phyloP scores from a whole-genome alignment of 805 yeast genomes.

The Yarrowia bubula region DNA sequence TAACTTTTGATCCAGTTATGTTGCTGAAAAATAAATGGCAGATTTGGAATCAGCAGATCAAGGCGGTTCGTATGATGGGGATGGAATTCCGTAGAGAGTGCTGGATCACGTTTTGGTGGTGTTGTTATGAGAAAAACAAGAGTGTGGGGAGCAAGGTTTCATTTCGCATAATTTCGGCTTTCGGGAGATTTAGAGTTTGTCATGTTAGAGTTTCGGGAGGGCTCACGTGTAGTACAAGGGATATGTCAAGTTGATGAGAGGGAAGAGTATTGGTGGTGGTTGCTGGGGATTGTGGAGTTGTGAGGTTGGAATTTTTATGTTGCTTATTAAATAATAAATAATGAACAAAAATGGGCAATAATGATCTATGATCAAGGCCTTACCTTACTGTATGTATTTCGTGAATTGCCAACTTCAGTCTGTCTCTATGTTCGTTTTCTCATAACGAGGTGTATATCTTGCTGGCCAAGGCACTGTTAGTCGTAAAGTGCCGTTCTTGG shows the following conservation, averaged over 20 bases:
- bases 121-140: neutral
- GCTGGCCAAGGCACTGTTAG: no score
- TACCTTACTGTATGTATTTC: no score
- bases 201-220: neutral
- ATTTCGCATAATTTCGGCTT: neutral
- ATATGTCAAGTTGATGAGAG: no score
- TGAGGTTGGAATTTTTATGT: no score
- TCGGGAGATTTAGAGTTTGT: neutral
- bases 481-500: no score
- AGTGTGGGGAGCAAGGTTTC: conserved; percentile 1
- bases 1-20: neutral
- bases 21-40: neutral
- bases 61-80: neutral
- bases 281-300: neutral
- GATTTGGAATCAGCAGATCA: neutral
- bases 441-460: no score
- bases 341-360: no score
- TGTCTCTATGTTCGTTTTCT: no score
- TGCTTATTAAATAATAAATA: no score
- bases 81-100: neutral
- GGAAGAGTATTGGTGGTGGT: neutral
- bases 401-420: no score
- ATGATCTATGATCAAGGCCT: no score
- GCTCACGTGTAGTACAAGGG: no score
- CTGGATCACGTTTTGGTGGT: neutral